Conservation (phyloP, 2,329 filamentous ascomycete genomes). For the Hypoxylon sp. region DNA sequence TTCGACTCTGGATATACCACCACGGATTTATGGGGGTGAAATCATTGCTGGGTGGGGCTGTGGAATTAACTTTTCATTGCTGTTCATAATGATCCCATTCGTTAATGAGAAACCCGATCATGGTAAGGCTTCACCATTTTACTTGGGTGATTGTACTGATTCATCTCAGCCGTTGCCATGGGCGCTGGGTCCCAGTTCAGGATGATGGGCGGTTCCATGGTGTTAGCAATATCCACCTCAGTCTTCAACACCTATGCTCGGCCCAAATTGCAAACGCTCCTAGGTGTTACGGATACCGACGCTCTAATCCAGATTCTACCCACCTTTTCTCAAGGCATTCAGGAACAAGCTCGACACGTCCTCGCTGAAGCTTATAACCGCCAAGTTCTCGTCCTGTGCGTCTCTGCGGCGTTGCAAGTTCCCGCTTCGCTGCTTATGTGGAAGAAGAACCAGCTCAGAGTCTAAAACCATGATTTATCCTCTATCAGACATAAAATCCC, state of each 20-base stretch:
- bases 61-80: slow-evolving; percentile 34
- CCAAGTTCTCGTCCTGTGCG: slow-evolving; percentile 41
- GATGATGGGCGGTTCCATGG: slow-evolving; percentile 44
- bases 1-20: slow-evolving; percentile 11
- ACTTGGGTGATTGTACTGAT: not conserved
- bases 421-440: slow-evolving; percentile 43
- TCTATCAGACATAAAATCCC: not conserved
- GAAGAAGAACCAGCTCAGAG: slow-evolving; percentile 34
- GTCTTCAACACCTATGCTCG: slow-evolving; percentile 40
- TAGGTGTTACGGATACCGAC: slow-evolving; percentile 27
- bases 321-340: slow-evolving; percentile 25
- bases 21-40: slow-evolving; percentile 35
- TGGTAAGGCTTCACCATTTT: slow-evolving; percentile 29
- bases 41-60: slow-evolving; percentile 40
- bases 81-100: slow-evolving; percentile 36
- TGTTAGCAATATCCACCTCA: slow-evolving; percentile 42
- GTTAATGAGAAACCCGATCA: slow-evolving; percentile 32
- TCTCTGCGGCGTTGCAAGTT: slow-evolving; percentile 40
- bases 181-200: slow-evolving; percentile 44
- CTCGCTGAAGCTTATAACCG: slow-evolving; percentile 44
- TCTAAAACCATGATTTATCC: not conserved
- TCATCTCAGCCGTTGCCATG: slow-evolving; percentile 43
- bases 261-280: slow-evolving; percentile 21
- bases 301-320: slow-evolving; percentile 8
- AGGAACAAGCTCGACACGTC: slow-evolving; percentile 22